Percentiles rank a stretch among this genome's conserved stretches.
phyloP scores from a whole-genome alignment of 495 filamentous ascomycete species.

The Massariosphaeria phaeospora region DNA sequence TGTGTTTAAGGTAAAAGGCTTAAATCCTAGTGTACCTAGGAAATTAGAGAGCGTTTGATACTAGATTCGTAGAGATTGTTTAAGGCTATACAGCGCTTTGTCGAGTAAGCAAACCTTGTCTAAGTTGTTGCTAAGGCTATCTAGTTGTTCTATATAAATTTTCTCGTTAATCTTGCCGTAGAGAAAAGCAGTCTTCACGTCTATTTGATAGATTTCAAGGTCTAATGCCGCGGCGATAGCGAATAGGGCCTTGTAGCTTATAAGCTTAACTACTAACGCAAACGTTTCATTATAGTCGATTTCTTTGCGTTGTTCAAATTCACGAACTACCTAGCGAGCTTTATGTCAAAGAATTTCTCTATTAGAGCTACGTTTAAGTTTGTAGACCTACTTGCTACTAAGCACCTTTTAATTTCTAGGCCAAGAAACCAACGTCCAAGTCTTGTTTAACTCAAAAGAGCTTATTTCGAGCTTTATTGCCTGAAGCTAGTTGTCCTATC shows the following conservation, averaged over 20 bases:
- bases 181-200: conserved; percentile 39
- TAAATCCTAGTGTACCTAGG: too few relatives aligned
- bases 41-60: too few relatives aligned
- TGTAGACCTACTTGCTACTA: conserved; percentile 38
- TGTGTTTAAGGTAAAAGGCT: too few relatives aligned
- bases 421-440: conserved; percentile 32
- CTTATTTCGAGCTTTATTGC: background rate
- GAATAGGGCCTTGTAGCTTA: conserved; percentile 37
- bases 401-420: conserved; percentile 34
- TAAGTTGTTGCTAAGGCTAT: too few relatives aligned
- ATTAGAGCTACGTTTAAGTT: conserved; percentile 36
- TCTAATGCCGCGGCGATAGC: conserved; percentile 27
- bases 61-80: too few relatives aligned
- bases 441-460: conserved; percentile 1
- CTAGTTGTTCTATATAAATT: too few relatives aligned
- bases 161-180: too few relatives aligned
- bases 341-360: conserved; percentile 38
- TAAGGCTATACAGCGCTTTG: too few relatives aligned
- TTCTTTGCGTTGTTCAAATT: conserved; percentile 37
- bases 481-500: too few relatives aligned
- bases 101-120: too few relatives aligned
- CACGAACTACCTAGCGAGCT: conserved; percentile 36
- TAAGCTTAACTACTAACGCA: conserved; percentile 43
- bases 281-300: conserved; percentile 44
- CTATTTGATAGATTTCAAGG: conserved; percentile 35